A percentile compares a stretch with the other conserved stretches of the same genome.
These are phyloP conservation scores for Diaporthe humulicola DNA, from an alignment of 2,329 filamentous ascomycete species.

Conservation along the genomic window DNA sequence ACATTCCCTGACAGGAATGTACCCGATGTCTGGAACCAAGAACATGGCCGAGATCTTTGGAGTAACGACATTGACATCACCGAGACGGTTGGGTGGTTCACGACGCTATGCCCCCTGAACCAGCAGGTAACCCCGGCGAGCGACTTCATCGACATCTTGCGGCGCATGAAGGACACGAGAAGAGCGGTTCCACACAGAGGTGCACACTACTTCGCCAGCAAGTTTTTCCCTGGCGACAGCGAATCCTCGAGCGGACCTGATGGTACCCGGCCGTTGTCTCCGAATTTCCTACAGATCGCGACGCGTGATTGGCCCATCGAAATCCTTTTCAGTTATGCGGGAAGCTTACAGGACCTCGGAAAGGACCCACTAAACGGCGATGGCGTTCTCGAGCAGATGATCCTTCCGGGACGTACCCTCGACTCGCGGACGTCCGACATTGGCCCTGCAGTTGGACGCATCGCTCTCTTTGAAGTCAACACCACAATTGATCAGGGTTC, in stretches of 20 bases:
- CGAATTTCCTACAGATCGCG: slow-evolving; percentile 34
- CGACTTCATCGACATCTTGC: slow-evolving; percentile 64
- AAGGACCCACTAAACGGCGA: slow-evolving; percentile 50
- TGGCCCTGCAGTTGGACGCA: slow-evolving; percentile 60
- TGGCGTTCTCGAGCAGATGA: slow-evolving; percentile 62
- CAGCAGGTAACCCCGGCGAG: slow-evolving; percentile 58
- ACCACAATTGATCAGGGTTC: slow-evolving; percentile 60
- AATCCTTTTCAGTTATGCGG: slow-evolving; percentile 69
- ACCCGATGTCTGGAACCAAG: slow-evolving; percentile 68
- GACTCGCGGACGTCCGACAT: slow-evolving; percentile 58
- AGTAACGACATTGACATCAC: slow-evolving; percentile 64
- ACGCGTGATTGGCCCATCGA: slow-evolving; percentile 64
- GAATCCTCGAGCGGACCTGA: slow-evolving; percentile 32
- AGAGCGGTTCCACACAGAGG: slow-evolving; percentile 50
- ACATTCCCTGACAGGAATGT: slow-evolving; percentile 65
- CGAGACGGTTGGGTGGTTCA: slow-evolving; percentile 73
- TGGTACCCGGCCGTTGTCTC: slow-evolving; percentile 23
- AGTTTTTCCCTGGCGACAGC: slow-evolving; percentile 53
- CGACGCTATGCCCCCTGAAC: slow-evolving; percentile 66
- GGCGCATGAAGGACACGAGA: slow-evolving; percentile 66
- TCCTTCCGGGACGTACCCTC: slow-evolving; percentile 54
- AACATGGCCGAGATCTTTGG: slow-evolving; percentile 61
- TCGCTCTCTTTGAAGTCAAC: slow-evolving; percentile 65
- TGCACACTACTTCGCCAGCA: slow-evolving; percentile 47
- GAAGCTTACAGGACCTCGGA: slow-evolving; percentile 63